phyloP scores from a whole-genome alignment of 1,139 yeast species.

The Yamadazyma oceani region DNA sequence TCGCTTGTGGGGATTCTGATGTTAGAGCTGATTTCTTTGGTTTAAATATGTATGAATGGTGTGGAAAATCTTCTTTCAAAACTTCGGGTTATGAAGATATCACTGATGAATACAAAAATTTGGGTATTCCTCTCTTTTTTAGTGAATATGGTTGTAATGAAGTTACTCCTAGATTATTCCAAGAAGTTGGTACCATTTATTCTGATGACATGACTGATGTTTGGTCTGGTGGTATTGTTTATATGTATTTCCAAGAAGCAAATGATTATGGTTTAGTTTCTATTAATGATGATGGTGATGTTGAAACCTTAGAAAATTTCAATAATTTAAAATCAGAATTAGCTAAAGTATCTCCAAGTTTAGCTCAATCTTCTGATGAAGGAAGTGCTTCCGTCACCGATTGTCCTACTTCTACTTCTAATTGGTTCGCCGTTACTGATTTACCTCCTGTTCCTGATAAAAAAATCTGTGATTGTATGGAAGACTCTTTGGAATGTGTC shows the following conservation, averaged over 20 bases:
- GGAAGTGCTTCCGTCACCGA: constrained; percentile 22
- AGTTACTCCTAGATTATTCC: constrained; percentile 62
- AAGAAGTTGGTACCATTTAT: constrained; percentile 65
- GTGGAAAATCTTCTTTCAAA: constrained; percentile 68
- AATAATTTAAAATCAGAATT: constrained; percentile 56
- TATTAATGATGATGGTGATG: constrained; percentile 35
- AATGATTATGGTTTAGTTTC: constrained; percentile 80
- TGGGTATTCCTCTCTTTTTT: constrained; percentile 81
- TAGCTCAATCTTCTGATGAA: constrained; percentile 28
- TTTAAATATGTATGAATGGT: constrained; percentile 96
- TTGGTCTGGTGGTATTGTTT: constrained; percentile 92
- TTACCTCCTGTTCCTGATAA: constrained; percentile 73
- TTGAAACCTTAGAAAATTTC: constrained; percentile 49
- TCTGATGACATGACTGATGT: constrained; percentile 67
- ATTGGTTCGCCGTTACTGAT: constrained; percentile 55
- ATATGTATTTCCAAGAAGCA: constrained; percentile 83
- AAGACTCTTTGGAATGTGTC: constrained; percentile 49
- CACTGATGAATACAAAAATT: constrained; percentile 66
- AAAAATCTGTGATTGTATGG: constrained; percentile 58
- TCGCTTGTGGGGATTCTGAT: constrained; percentile 72
- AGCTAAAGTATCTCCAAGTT: constrained; percentile 48
- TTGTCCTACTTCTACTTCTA: constrained; percentile 53
- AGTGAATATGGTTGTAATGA: constrained; percentile 93
- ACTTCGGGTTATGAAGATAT: constrained; percentile 73
- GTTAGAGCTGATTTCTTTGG: constrained; percentile 86